Percentiles rank a stretch among this genome's conserved stretches.
These are phyloP conservation scores for Boletales sp. DNA, from an alignment of 768 basidiomycete genomes.

Conservation along the genomic window DNA sequence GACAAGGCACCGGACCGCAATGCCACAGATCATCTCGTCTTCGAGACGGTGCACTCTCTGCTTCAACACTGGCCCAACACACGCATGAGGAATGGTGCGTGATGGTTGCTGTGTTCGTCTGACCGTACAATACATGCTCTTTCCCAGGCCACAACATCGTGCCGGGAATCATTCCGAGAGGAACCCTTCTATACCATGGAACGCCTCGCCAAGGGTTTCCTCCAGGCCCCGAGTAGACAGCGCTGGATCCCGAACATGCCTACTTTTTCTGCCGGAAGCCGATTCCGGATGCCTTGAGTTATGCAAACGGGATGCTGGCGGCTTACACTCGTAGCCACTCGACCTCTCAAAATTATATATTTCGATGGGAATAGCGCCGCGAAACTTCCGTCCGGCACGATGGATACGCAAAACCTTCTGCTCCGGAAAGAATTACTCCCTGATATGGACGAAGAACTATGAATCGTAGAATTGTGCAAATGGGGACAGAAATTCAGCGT, in stretches of 20 bases:
- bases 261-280: neutral
- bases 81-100: neutral
- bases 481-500: constrained; percentile 40
- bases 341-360: no score
- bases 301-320: no score
- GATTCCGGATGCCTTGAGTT: no score
- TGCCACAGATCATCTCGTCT: neutral
- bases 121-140: neutral
- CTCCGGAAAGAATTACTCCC: neutral
- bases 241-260: neutral
- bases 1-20: neutral
- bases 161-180: neutral
- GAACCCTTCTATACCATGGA: neutral
- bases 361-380: no score
- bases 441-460: neutral
- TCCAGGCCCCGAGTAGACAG: neutral
- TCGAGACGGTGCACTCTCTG: neutral
- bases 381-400: no score
- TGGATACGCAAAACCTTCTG: no score
- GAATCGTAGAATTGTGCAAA: constrained; percentile 32
- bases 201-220: neutral
- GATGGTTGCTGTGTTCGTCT: neutral
- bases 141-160: neutral
- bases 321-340: no score
- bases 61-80: neutral